Conservation (phyloP, 2,329 filamentous ascomycete species). For the Botrytis paeoniae region DNA sequence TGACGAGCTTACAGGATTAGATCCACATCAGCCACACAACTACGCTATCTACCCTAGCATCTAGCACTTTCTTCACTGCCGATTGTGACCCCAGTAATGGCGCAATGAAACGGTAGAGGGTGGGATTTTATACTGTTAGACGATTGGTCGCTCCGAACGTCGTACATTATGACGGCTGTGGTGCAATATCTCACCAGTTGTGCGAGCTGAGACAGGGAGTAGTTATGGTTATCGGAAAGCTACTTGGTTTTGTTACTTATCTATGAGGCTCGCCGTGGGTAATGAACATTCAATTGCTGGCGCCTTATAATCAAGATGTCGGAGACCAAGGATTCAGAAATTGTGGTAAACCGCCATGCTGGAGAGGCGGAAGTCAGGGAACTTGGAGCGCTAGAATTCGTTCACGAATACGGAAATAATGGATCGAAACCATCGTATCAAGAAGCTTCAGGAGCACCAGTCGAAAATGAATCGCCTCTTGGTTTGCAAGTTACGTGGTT, state of each 20-base stretch:
- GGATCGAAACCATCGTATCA: conserved; percentile 44
- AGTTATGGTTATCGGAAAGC: background rate
- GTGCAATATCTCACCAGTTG: background rate
- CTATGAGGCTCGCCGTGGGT: background rate
- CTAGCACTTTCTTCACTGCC: background rate
- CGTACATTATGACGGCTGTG: background rate
- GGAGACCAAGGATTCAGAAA: background rate
- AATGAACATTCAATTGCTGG: background rate
- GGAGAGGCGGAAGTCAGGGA: background rate
- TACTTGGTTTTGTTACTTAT: background rate
- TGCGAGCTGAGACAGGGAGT: background rate
- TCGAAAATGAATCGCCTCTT: conserved; percentile 56
- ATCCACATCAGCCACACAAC: background rate
- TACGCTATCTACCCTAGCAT: background rate
- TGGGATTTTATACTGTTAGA: background rate
- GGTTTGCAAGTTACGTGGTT: conserved; percentile 56
- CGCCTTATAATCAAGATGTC: background rate
- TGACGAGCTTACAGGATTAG: conserved; percentile 9
- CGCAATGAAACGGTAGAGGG: background rate
- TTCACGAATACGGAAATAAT: conserved; percentile 45
- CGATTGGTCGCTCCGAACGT: background rate
- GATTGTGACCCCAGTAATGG: background rate
- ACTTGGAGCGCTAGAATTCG: conserved; percentile 24
- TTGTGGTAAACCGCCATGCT: background rate
- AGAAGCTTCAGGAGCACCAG: conserved; percentile 59